Evolutionary conservation across 2,329 filamentous ascomycete genomes (phyloP).

Genomic region (Proliferodiscus dingleyae): DNA sequence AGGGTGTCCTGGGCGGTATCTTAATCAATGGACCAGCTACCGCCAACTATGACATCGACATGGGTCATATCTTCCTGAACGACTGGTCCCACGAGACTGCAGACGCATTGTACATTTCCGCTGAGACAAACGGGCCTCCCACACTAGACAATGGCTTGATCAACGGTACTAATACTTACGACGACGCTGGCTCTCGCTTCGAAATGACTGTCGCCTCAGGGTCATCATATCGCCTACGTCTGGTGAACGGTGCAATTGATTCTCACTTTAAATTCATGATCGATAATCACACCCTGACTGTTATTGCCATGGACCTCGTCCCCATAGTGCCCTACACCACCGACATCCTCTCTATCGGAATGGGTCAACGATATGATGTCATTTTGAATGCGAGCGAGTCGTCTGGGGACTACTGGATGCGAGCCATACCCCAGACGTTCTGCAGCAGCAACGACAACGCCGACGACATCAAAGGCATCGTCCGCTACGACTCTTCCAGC

Average conservation of each 20-base stretch:
- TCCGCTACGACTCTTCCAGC: slow-evolving; percentile 46
- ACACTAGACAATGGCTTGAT: slow-evolving; percentile 30
- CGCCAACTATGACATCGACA: slow-evolving; percentile 55
- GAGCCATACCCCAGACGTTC: slow-evolving; percentile 47
- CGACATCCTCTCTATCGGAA: background rate
- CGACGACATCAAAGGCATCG: slow-evolving; percentile 42
- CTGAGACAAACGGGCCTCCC: slow-evolving; percentile 20
- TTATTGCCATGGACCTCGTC: slow-evolving; percentile 53
- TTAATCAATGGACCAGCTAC: slow-evolving; percentile 56
- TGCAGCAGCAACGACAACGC: slow-evolving; percentile 56
- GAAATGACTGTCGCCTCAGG: slow-evolving; percentile 35
- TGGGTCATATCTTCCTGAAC: slow-evolving; percentile 43
- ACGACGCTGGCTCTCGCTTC: slow-evolving; percentile 20
- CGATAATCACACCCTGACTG: slow-evolving; percentile 50
- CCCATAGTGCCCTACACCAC: slow-evolving; percentile 7
- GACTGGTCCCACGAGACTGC: slow-evolving; percentile 29
- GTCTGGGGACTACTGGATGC: slow-evolving; percentile 52
- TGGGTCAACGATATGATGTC: slow-evolving; percentile 9
- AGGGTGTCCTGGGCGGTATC: slow-evolving; percentile 56
- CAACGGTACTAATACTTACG: slow-evolving; percentile 23
- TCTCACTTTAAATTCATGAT: slow-evolving; percentile 41
- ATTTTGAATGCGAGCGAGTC: slow-evolving; percentile 2
- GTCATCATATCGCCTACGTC: slow-evolving; percentile 39
- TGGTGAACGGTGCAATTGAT: slow-evolving; percentile 40
- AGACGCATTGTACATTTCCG: slow-evolving; percentile 15